Base-by-base conservation (phyloP, 169 alveolate species). In the Babesia divergens region DNA sequence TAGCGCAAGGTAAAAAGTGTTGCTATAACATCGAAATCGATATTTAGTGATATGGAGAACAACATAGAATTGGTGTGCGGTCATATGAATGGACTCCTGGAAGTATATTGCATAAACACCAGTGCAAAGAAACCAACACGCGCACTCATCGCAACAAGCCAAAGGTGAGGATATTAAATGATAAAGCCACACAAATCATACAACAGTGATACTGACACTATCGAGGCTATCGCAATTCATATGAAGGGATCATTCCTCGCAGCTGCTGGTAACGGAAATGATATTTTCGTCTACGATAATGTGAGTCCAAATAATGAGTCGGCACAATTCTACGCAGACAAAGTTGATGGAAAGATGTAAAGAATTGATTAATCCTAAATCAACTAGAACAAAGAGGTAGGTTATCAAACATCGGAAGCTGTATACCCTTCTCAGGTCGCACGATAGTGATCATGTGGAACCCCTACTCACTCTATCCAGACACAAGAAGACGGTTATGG, bases 401-500 rank as follows among this genome's bases (percentile, higher is more conserved):
- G 52, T 11, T n/a, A 24, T 44, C 3, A 2, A 32, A 14, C 0
- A 51, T 24, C 24, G 0, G 7, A 20, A 6, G 13, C 47, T 5
- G 42, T 2, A 31, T 6, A 32, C 43, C 7, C 18, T 29, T 20
- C 3, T 9, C 49, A 62, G 72, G 59, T 6, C 38, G 29, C 18
- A 46, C 37, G 72, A 44, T 8, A 20, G 47, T 34, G 37, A 42
- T 37, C 5, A 32, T 16, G 7, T 62, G 35, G 59, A 47, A 28
- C 72, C 72, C 1, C 14, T 47, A 18, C 16, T 20, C 43, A 49
- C 62, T 24, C 67, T 74, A 6, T 34, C 28, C 56, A 38, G 56
- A 20, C 84, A 74, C 60, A 74, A 34, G 26, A 64, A 65, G 52
- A 14, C 84, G 14, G 50, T 74, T 13, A 74, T 77, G 42, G 84